phyloP scores from a whole-genome alignment of 257 asterid genomes.

The Asclepias syriaca region DNA sequence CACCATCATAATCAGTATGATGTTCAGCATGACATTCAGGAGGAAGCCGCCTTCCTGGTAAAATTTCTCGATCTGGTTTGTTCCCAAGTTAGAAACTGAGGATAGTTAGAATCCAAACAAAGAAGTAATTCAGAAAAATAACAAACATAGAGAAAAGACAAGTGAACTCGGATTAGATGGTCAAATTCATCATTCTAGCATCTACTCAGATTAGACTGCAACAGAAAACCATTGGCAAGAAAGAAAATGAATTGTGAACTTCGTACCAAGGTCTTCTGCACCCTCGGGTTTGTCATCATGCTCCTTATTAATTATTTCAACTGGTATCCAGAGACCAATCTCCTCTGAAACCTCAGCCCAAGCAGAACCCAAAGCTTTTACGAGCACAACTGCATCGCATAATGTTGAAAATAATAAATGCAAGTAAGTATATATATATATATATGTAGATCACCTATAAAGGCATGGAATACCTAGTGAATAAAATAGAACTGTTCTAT shows the following conservation, averaged over 20 bases:
- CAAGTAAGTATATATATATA: not conserved
- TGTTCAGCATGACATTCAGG: slow-evolving; percentile 74
- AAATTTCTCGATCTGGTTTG: slow-evolving; percentile 48
- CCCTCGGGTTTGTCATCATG: slow-evolving; percentile 89
- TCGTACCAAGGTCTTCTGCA: slow-evolving; percentile 67
- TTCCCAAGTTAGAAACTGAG: not conserved
- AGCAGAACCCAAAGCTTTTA: slow-evolving; percentile 47
- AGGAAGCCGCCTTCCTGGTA: slow-evolving; percentile 80
- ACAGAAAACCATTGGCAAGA: not conserved
- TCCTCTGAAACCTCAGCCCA: slow-evolving; percentile 66
- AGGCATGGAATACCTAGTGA: not conserved
- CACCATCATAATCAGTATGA: slow-evolving; percentile 84
- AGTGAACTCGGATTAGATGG: not conserved
- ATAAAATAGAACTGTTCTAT: not conserved
- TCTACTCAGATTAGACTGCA: not conserved
- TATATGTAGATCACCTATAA: not conserved
- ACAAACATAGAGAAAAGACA: not conserved
- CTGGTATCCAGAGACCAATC: slow-evolving; percentile 85
- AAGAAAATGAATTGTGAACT: slow-evolving; percentile 12
- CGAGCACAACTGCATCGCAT: slow-evolving; percentile 43
- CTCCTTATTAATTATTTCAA: slow-evolving; percentile 48
- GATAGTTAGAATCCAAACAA: not conserved
- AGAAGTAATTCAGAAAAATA: not conserved
- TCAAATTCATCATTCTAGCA: not conserved
- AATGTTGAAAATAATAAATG: not conserved